A percentile compares a stretch with the other conserved stretches of the same genome.
Conservation (phyloP, 495 filamentous ascomycete species). For the Penicillium salamii region DNA sequence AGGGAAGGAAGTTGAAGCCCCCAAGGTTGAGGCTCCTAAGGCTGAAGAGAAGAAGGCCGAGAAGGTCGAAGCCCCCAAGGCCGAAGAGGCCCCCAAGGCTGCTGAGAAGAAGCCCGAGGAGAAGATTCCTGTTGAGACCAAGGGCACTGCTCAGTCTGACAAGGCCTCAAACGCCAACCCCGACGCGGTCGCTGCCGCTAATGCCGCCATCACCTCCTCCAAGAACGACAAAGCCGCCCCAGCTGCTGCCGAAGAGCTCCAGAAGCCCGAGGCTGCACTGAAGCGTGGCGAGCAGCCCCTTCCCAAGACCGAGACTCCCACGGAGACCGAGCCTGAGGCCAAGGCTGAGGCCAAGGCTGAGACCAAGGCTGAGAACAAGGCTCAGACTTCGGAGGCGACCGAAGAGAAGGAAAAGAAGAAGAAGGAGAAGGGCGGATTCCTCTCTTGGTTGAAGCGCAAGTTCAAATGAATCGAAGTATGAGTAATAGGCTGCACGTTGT, state of each 20-base stretch:
- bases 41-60: conserved; percentile 58
- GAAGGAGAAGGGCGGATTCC: conserved; percentile 31
- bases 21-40: background rate
- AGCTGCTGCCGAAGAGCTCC: conserved; percentile 14
- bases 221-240: conserved; percentile 20
- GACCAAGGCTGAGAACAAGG: conserved; percentile 11
- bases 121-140: conserved; percentile 42
- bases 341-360: conserved; percentile 10
- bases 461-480: conserved; percentile 24
- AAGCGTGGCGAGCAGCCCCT: conserved; percentile 23
- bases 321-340: conserved; percentile 23
- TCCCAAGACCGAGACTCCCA: conserved; percentile 39
- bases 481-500: conserved; percentile 14
- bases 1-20: conserved; percentile 67
- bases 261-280: conserved; percentile 26
- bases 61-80: conserved; percentile 50
- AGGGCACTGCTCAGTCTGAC: conserved; percentile 5
- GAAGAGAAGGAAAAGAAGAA: conserved; percentile 13
- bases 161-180: conserved; percentile 11
- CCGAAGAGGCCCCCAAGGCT: conserved; percentile 52
- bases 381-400: conserved; percentile 7
- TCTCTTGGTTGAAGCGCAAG: conserved; percentile 29
- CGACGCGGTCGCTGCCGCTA: conserved; percentile 23
- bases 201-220: conserved; percentile 24
- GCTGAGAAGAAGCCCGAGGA: conserved; percentile 81